Evolutionary conservation across 2,329 filamentous ascomycete genomes (phyloP).

Genomic region (Ophiocordyceps sinensis): DNA sequence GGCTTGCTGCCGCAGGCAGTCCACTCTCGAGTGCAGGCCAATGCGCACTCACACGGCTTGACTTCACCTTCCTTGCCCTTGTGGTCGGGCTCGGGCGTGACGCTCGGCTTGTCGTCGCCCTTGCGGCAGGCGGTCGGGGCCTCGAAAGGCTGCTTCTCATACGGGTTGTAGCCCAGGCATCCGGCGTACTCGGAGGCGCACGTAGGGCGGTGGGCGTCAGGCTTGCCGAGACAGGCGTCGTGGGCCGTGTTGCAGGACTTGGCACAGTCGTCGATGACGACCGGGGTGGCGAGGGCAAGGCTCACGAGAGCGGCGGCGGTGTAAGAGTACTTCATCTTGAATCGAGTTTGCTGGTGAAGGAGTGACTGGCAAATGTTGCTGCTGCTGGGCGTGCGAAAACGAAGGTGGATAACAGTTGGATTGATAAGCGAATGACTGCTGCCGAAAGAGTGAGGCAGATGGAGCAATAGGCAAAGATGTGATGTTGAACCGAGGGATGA

Average conservation of each 20-base stretch:
- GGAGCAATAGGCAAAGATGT: background rate
- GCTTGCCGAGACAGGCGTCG: constrained; percentile 7
- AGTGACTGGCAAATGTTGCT: background rate
- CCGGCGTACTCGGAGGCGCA: constrained; percentile 10
- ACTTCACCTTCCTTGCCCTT: no score
- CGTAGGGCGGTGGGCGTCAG: constrained; percentile 8
- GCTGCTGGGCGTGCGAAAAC: background rate
- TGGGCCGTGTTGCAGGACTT: constrained; percentile 5
- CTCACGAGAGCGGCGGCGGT: background rate
- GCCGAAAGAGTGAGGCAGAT: background rate
- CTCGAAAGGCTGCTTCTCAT: background rate
- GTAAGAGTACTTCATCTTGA: background rate
- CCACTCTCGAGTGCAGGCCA: constrained; percentile 5
- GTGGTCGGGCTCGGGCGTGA: no score
- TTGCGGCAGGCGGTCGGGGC: background rate
- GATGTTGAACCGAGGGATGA: background rate
- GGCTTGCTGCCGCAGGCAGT: constrained; percentile 6
- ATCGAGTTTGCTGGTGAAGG: background rate
- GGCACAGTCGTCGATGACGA: constrained; percentile 4
- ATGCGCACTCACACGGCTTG: constrained; percentile 3
- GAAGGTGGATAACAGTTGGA: background rate
- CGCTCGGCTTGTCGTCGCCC: no score
- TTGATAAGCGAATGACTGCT: background rate
- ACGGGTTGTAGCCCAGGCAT: constrained; percentile 11
- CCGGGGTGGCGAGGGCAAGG: background rate